Evolutionary conservation across 2,329 filamentous ascomycete genomes (phyloP).

Genomic region (Zalaria obscura): DNA sequence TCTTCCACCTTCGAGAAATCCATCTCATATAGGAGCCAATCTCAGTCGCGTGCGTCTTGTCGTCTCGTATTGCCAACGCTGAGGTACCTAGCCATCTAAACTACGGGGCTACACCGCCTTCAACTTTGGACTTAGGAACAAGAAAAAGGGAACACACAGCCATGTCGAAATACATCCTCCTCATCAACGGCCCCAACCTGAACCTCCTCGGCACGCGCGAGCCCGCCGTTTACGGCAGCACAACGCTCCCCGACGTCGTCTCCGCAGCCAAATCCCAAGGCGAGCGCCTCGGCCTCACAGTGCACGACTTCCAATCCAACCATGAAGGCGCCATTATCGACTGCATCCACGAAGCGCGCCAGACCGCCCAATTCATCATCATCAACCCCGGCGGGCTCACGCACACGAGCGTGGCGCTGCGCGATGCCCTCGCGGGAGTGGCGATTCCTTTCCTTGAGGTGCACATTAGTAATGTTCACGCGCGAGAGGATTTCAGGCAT

Average conservation of each 20-base stretch:
- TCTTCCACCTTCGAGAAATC: too few relatives aligned
- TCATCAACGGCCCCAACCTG: constrained; percentile 73
- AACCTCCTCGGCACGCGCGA: constrained; percentile 67
- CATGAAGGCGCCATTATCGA: constrained; percentile 64
- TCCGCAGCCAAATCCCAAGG: constrained; percentile 36
- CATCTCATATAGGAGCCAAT: too few relatives aligned
- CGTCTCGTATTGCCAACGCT: too few relatives aligned
- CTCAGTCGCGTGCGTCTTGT: too few relatives aligned
- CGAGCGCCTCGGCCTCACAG: constrained; percentile 28
- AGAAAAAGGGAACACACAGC: too few relatives aligned
- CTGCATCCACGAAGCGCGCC: constrained; percentile 53
- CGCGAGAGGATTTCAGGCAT: constrained; percentile 52
- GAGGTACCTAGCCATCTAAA: too few relatives aligned
- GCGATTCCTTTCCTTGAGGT: constrained; percentile 62
- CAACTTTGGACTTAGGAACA: too few relatives aligned
- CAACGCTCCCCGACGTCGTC: constrained; percentile 51
- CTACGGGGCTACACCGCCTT: too few relatives aligned
- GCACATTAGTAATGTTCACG: constrained; percentile 65
- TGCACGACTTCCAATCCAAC: constrained; percentile 60
- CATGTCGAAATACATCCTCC: constrained; percentile 36
- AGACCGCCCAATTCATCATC: constrained; percentile 47
- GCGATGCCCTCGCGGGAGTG: constrained; percentile 59
- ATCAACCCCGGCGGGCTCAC: constrained; percentile 67
- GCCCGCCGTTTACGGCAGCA: constrained; percentile 57
- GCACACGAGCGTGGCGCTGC: constrained; percentile 60